Conservation (phyloP, 2,329 filamentous ascomycete genomes). For the Penicillium sclerotigenum region DNA sequence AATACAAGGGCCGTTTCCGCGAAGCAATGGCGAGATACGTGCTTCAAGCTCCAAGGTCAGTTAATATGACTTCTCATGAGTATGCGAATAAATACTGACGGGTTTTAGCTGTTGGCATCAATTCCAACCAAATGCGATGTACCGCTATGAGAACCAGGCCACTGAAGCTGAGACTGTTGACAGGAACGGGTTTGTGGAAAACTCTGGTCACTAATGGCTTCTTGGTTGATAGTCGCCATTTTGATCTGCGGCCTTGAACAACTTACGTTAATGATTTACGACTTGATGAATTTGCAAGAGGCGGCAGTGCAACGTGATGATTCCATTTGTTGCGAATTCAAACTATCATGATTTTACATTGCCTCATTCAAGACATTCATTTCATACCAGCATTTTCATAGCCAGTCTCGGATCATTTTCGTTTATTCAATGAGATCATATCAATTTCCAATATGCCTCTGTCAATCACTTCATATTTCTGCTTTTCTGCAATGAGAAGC, state of each 20-base stretch:
- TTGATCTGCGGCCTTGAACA: background rate
- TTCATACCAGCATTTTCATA: background rate
- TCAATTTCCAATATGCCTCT: background rate
- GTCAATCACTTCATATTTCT: background rate
- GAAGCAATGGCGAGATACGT: slow-evolving; percentile 92
- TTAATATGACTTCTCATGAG: background rate
- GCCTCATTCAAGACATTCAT: background rate
- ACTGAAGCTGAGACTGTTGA: slow-evolving; percentile 25
- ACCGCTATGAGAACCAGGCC: slow-evolving; percentile 31
- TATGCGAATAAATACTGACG: slow-evolving; percentile 3
- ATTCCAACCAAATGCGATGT: slow-evolving; percentile 36
- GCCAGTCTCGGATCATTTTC: background rate
- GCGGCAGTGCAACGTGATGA: background rate
- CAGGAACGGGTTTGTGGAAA: slow-evolving; percentile 11
- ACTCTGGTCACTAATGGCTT: slow-evolving; percentile 1
- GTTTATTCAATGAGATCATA: background rate
- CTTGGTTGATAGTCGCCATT: background rate
- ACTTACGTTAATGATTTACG: slow-evolving; percentile 16
- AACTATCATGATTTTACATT: background rate
- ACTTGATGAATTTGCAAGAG: slow-evolving; percentile 10
- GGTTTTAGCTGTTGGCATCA: slow-evolving; percentile 46
- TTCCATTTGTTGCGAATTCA: background rate
- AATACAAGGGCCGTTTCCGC: slow-evolving; percentile 93
- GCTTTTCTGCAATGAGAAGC: background rate
- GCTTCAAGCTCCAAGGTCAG: slow-evolving; percentile 49